phyloP scores from a whole-genome alignment of 768 basidiomycete species.

The Trametes villosa region DNA sequence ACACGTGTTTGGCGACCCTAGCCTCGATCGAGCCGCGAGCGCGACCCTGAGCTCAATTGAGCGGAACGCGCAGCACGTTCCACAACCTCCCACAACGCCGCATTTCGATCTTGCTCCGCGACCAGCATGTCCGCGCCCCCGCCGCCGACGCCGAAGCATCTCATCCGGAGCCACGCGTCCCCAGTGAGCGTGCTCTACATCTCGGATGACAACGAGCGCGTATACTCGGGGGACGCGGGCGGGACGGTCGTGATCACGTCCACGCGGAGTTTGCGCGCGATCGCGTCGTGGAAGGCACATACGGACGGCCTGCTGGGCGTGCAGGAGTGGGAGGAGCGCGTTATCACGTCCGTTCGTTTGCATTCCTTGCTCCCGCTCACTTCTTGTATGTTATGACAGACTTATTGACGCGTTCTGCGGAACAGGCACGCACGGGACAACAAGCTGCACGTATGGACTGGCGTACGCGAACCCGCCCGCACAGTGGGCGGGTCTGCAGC shows the following conservation, averaged over 20 bases:
- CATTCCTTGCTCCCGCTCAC: neutral
- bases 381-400: neutral
- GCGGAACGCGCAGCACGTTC: neutral
- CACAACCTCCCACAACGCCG: neutral
- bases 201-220: conserved; percentile 72
- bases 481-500: conserved; percentile 68
- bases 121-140: conserved; percentile 19
- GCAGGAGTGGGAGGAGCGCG: conserved; percentile 66
- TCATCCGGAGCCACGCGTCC: conserved; percentile 73
- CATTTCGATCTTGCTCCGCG: neutral
- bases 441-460: conserved; percentile 76
- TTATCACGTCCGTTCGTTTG: conserved; percentile 81
- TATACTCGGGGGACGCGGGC: conserved; percentile 86
- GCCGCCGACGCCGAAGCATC: conserved; percentile 60
- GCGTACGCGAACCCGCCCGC: conserved; percentile 50
- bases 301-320: conserved; percentile 75
- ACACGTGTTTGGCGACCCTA: conserved; percentile 7
- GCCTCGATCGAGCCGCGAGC: neutral
- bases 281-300: conserved; percentile 81
- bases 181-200: conserved; percentile 64
- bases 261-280: conserved; percentile 72
- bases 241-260: conserved; percentile 82
- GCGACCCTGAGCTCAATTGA: conserved; percentile 1
- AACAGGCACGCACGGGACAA: conserved; percentile 86
- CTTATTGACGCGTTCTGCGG: too few relatives aligned